Percentiles rank a stretch among this genome's conserved stretches.
Conservation (phyloP, 2,329 filamentous ascomycete species). For the Stagonosporopsis vannaccii region DNA sequence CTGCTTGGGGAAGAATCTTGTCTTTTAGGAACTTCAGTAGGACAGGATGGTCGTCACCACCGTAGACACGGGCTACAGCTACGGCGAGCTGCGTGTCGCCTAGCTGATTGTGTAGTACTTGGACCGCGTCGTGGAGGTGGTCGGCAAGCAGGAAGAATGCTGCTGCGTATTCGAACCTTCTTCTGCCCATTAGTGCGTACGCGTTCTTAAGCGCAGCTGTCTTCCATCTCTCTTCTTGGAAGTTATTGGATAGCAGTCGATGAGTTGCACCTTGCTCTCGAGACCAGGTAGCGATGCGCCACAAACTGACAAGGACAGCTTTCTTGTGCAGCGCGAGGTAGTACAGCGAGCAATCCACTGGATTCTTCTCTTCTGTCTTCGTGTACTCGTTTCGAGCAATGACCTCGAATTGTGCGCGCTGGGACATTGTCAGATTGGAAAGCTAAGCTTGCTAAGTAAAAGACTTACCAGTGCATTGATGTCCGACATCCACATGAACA, state of each 20-base stretch:
- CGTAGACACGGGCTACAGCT: conserved; percentile 85
- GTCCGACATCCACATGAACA: conserved; percentile 96
- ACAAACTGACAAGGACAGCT: conserved; percentile 84
- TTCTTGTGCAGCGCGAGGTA: conserved; percentile 94
- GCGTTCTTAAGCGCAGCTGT: conserved; percentile 94
- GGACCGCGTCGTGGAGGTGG: conserved; percentile 82
- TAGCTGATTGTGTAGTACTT: conserved; percentile 85
- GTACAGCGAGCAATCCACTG: conserved; percentile 87
- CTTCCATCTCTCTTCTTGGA: conserved; percentile 84
- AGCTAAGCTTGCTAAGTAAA: not conserved
- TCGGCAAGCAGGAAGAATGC: conserved; percentile 94
- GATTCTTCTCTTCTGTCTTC: conserved; percentile 84
- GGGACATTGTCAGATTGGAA: conserved; percentile 1
- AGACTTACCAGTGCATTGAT: conserved; percentile 72
- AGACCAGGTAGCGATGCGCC: conserved; percentile 93
- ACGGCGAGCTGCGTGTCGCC: conserved; percentile 90
- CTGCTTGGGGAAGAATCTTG: conserved; percentile 78
- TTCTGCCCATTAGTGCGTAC: conserved; percentile 90
- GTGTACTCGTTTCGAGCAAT: conserved; percentile 94
- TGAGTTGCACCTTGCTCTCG: conserved; percentile 83
- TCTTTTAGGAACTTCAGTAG: conserved; percentile 78
- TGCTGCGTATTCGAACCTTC: conserved; percentile 91
- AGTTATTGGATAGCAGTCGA: conserved; percentile 86
- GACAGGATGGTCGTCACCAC: conserved; percentile 80
- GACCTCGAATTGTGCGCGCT: conserved; percentile 84